phyloP scores from a whole-genome alignment of 495 filamentous ascomycete genomes.

The Patellaria atrata region DNA sequence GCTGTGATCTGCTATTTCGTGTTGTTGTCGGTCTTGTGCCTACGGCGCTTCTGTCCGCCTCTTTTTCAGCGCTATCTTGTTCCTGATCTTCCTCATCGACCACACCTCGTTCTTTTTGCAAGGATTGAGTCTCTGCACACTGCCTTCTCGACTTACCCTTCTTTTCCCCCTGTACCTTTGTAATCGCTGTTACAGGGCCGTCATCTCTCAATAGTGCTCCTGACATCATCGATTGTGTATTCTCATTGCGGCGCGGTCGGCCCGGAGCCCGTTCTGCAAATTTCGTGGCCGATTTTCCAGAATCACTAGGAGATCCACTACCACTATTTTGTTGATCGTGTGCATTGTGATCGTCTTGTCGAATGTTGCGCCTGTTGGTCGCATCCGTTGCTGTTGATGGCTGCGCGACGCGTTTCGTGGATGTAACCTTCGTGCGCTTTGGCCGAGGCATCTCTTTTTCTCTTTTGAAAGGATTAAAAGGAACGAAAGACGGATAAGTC shows the following conservation, averaged over 20 bases:
- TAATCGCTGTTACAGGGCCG: constrained; percentile 1
- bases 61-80: constrained; percentile 7
- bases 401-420: constrained; percentile 20
- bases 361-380: constrained; percentile 5
- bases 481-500: too few relatives aligned
- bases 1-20: neutral
- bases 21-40: constrained; percentile 2
- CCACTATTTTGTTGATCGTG: constrained; percentile 1
- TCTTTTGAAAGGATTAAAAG: neutral
- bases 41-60: constrained; percentile 5
- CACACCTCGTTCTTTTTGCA: constrained; percentile 1
- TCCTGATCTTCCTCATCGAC: neutral
- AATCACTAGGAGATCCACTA: neutral
- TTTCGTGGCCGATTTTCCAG: constrained; percentile 16
- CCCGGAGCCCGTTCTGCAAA: constrained; percentile 9
- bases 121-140: neutral
- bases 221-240: neutral
- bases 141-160: neutral
- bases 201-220: constrained; percentile 4
- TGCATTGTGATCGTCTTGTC: constrained; percentile 1
- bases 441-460: constrained; percentile 28
- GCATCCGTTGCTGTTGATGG: constrained; percentile 5
- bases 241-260: neutral
- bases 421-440: constrained; percentile 30
- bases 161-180: neutral